Evolutionary conservation across 306 rosid genomes (phyloP), one percentile per base, ranked within the genome.

Genomic region (Astragalus glycyphyllos): DNA sequence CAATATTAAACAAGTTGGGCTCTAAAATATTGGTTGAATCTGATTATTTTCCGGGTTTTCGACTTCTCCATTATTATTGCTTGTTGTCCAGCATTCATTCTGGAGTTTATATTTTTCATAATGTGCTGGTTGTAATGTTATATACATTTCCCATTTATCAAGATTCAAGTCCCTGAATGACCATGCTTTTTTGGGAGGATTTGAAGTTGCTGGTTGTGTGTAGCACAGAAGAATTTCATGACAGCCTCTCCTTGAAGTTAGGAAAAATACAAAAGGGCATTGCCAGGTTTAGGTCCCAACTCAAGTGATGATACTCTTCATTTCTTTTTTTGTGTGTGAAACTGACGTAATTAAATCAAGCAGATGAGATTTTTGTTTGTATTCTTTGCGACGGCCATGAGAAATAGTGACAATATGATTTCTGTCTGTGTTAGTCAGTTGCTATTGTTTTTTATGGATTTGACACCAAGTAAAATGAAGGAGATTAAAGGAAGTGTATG

Each of bases 261-360:
- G n/a, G n/a, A n/a, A n/a, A n/a, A n/a, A n/a, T n/a, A 34, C 56
- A 62, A n/a, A 8, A 6, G 46, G 79, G 58, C 56, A 67, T n/a
- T 54, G 61, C 14, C 58, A 61, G 35, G 65, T 35, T 42, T 14
- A 14, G 64, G 69, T 67, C 65, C 64, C 67, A 35, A 61, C 68
- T 61, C 59, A 59, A 31, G 58, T n/a, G n/a, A n/a, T 47, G 68
- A 60, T 54, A 59, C 46, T 42, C 67, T 65, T 42, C 32, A 23
- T 13, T 69, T 41, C 17, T 14, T 58, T 9, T 12, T 80, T 56
- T 66, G 68, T 51, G 67, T 71, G 80, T 80, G 63, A 51, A 16
- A 60, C 45, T 63, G 63, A 42, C 6, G 55, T 63, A 53, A 40
- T 53, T 11, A 31, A 58, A 54, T 72, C 56, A n/a, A n/a, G n/a